Conservation (phyloP, 257 asterid genomes). For the Solanum chilense region DNA sequence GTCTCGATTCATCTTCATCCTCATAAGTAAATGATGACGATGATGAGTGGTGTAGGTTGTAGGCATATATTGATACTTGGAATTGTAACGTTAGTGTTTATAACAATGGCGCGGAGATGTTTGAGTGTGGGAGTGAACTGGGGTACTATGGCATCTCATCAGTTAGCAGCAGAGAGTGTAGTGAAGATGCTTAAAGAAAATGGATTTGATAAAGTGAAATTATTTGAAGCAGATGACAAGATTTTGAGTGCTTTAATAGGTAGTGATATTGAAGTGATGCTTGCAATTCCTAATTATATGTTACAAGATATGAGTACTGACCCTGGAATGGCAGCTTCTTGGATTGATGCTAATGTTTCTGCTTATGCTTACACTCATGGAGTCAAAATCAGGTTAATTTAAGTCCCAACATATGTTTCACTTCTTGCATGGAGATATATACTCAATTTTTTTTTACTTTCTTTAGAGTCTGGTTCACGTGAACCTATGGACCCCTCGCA, state of each 20-base stretch:
- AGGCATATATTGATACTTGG: background rate
- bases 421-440: background rate
- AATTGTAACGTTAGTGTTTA: background rate
- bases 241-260: conserved; percentile 60
- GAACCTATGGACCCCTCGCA: background rate
- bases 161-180: conserved; percentile 41
- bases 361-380: conserved; percentile 50
- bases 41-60: background rate
- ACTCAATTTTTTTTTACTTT: background rate
- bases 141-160: conserved; percentile 86
- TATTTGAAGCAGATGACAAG: conserved; percentile 69
- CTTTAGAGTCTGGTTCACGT: background rate
- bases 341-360: conserved; percentile 85
- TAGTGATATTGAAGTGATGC: conserved; percentile 60
- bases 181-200: conserved; percentile 64
- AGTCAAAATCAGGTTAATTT: conserved; percentile 58
- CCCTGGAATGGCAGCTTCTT: conserved; percentile 45
- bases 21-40: background rate
- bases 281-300: conserved; percentile 84
- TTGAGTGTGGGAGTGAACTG: conserved; percentile 72
- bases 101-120: background rate
- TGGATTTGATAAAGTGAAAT: conserved; percentile 70
- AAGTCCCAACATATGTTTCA: background rate
- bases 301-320: conserved; percentile 57
- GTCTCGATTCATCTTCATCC: background rate